phyloP scores from a whole-genome alignment of 169 alveolate genomes.

The Eimeria brunetti region DNA sequence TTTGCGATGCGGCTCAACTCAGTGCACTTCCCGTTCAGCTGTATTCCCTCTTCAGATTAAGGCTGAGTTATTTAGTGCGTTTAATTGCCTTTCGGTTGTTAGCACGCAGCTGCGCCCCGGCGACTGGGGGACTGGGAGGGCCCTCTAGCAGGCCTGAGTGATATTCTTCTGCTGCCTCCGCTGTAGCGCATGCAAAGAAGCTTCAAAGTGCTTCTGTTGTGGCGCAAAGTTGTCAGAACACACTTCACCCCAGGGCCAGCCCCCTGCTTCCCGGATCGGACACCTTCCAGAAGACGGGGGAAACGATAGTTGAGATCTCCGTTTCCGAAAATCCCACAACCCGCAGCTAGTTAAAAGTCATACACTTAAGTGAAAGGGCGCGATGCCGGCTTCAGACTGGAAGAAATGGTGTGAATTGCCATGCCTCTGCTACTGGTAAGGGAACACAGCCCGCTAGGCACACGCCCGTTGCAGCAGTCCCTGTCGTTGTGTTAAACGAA shows the following conservation, averaged over 20 bases:
- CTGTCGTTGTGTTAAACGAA: background rate
- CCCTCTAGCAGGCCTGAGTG: background rate
- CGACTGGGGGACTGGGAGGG: background rate
- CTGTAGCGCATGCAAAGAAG: background rate
- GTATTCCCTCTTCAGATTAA: background rate
- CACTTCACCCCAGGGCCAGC: conserved; percentile 11
- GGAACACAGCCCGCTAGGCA: conserved; percentile 40
- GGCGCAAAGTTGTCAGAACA: conserved; percentile 12
- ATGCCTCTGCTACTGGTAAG: conserved; percentile 3
- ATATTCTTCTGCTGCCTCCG: background rate
- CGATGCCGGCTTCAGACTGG: background rate
- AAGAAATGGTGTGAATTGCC: background rate
- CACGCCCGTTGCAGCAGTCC: background rate
- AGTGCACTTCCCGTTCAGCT: background rate
- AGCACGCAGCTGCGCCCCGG: background rate
- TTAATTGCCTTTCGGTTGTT: background rate
- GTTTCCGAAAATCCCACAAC: background rate
- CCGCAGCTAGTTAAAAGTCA: background rate
- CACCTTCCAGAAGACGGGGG: background rate
- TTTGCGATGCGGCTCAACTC: background rate
- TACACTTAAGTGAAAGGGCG: background rate
- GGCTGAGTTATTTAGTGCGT: background rate
- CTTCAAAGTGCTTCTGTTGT: background rate
- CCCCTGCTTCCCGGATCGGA: conserved; percentile 47
- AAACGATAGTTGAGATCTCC: background rate